These are phyloP conservation scores for Crithidia fasciculata DNA, from an alignment of 208 protist genomes.

Conservation along the genomic window DNA sequence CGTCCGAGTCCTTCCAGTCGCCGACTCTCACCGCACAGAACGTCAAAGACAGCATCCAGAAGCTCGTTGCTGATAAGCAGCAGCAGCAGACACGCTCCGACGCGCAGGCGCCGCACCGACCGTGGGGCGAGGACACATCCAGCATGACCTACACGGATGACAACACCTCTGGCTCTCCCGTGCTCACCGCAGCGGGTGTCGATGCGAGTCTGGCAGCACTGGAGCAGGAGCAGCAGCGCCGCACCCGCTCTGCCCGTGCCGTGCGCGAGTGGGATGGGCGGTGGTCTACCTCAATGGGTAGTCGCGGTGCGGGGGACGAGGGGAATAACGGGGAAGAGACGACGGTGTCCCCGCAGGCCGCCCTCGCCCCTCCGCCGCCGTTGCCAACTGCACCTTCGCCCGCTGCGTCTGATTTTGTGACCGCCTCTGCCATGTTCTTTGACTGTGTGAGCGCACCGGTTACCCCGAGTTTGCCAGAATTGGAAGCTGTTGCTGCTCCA, in stretches of 20 bases:
- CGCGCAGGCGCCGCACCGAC: slow-evolving; percentile 22
- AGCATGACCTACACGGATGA: not conserved
- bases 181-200: slow-evolving; percentile 24
- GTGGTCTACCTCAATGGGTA: not conserved
- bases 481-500: not conserved
- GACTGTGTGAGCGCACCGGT: slow-evolving; percentile 56
- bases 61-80: slow-evolving; percentile 20
- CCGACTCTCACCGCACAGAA: slow-evolving; percentile 45
- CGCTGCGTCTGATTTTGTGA: slow-evolving; percentile 19
- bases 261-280: not conserved
- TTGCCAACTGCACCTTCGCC: slow-evolving; percentile 11
- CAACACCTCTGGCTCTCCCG: slow-evolving; percentile 30
- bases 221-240: slow-evolving; percentile 19
- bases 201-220: slow-evolving; percentile 19
- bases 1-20: slow-evolving; percentile 20
- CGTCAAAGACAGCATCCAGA: slow-evolving; percentile 44
- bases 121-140: slow-evolving; percentile 18
- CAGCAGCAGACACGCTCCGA: slow-evolving; percentile 27
- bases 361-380: not conserved
- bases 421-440: slow-evolving; percentile 50
- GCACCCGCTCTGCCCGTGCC: slow-evolving; percentile 15
- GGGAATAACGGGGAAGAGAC: not conserved
- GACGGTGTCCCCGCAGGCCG: not conserved
- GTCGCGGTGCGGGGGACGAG: not conserved
- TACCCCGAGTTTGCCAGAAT: slow-evolving; percentile 29